Evolutionary conservation across 148 eudicot species (phyloP), one percentile per base, ranked within the genome.

Genomic region (Selenicereus undatus): DNA sequence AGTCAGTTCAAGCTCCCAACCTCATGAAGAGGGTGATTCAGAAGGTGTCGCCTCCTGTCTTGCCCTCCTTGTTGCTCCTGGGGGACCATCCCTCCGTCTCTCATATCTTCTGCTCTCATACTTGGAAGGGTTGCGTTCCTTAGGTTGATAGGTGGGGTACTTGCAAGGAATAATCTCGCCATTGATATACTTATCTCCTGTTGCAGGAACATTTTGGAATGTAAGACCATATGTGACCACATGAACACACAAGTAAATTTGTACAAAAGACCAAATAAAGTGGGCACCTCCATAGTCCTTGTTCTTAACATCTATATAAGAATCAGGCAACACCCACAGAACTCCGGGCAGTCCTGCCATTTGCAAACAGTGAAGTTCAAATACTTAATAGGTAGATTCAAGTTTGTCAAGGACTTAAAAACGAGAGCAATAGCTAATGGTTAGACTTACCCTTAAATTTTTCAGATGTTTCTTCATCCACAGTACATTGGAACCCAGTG

Each of bases 401-500:
- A 66, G 35, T 26, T 66, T 66, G 71, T 64, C 29, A 64, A 17
- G 71, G 18, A 66, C 16, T 12, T 66, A 3, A 50, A 42, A 60
- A 65, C 5, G 43, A 52, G 30, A 27, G 14, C 22, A 71, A 56
- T 11, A 20, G 75, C 24, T 6, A 69, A 50, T 3, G 74, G 22
- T 51, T 17, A n/a, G 14, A 74, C 76, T 29, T 82, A 93, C 97
- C 98, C 86, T 93, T 92, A 85, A 92, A 96, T 79, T 91, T 96
- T 82, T 96, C 98, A 32, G 98, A 93, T 75, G 97, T 93, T 86
- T 91, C 98, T 88, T 96, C 97, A 8, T 93, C 94, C 52, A 93
- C 98, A 43, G 98, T 92, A 86, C 99, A 96, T 80, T 93, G 99
- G 85, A 96, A 96, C 52, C 98, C 99, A 35, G 99, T 96, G 82